Conservation (phyloP, 2,329 filamentous ascomycete genomes). For the Cercospora zeae-maydis region DNA sequence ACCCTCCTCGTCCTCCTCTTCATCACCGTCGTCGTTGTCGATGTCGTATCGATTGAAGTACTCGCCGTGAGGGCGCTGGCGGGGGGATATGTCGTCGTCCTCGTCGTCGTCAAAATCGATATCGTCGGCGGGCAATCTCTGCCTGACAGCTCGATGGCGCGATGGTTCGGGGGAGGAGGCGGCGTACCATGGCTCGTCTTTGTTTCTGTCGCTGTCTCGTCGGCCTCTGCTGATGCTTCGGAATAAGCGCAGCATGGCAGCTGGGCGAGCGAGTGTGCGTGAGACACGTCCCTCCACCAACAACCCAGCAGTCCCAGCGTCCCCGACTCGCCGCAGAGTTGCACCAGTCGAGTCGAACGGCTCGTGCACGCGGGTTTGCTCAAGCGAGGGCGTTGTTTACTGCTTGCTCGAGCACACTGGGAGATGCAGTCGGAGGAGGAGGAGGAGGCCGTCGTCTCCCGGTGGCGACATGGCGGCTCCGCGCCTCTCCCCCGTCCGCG, state of each 20-base stretch:
- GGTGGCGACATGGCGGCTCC: background rate
- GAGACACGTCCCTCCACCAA: slow-evolving; percentile 10
- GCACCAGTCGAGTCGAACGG: background rate
- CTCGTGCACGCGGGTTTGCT: slow-evolving; percentile 8
- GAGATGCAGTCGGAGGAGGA: background rate
- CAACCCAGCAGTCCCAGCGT: background rate
- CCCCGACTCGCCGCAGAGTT: background rate
- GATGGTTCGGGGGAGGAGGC: slow-evolving; percentile 28
- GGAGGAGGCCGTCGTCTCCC: background rate
- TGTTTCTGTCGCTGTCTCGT: slow-evolving; percentile 15
- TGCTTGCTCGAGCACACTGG: background rate
- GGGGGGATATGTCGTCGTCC: slow-evolving; percentile 24
- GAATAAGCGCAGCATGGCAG: slow-evolving; percentile 26
- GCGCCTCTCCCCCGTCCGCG: slow-evolving; percentile 2
- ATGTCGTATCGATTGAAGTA: slow-evolving; percentile 24
- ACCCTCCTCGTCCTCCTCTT: slow-evolving; percentile 42
- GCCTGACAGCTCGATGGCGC: slow-evolving; percentile 27
- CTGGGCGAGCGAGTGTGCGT: slow-evolving; percentile 5
- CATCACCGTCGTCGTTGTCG: slow-evolving; percentile 31
- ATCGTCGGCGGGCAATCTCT: slow-evolving; percentile 22
- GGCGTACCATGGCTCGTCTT: slow-evolving; percentile 17
- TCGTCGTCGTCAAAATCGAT: slow-evolving; percentile 24
- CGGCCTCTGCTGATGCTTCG: slow-evolving; percentile 27
- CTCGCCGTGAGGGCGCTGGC: slow-evolving; percentile 15
- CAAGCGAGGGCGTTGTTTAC: background rate